Evolutionary conservation across 2,329 filamentous ascomycete species (phyloP), one percentile per base, ranked within the genome.

Genomic region (Alternaria arbusti): DNA sequence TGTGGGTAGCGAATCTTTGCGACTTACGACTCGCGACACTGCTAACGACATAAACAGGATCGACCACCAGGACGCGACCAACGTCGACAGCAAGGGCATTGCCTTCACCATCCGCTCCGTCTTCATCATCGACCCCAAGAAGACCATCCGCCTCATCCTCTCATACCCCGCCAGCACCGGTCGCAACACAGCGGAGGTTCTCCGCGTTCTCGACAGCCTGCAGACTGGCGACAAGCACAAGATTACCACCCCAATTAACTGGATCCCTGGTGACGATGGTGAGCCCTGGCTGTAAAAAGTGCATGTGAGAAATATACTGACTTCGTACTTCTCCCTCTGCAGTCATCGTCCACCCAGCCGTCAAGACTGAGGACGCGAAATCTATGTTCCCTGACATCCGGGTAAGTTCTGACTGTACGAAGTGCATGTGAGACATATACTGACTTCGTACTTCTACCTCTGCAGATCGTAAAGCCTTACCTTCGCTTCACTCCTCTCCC

Each of bases 101-200:
- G 86, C 87, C 54, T 89, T 89, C 79, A 89, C 87, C 74, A 89
- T 89, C 80, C 87, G 87, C 77, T 87, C 85, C 59, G 87, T 89
- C 75, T 89, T 89, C 82, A 81, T 89, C 79, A 88, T 89, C 78
- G 87, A 89, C 82, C 87, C 87, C 61, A 86, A 86, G 81, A 88
- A 88, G 84, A 88, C 84, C 65, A 89, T 89, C 75, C 86, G 87
- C 69, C 83, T 86, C 59, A 89, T 88, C 74, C 82, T 89, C 64
- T 85, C 85, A 66, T 89, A 89, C 83, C 87, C 87, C 25, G 87
- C 87, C 54, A 87, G 85, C 58, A 89, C 87, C 43, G 87, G 87
- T 63, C 83, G 84, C 72, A 86, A 86, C 81, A 84, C 83, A 43
- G 83, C 84, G 50, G 84, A 86, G 77, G 84, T 86, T 12, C 80